Evolutionary conservation across 805 yeast genomes (phyloP).

Genomic region (Candida nanaspora): DNA sequence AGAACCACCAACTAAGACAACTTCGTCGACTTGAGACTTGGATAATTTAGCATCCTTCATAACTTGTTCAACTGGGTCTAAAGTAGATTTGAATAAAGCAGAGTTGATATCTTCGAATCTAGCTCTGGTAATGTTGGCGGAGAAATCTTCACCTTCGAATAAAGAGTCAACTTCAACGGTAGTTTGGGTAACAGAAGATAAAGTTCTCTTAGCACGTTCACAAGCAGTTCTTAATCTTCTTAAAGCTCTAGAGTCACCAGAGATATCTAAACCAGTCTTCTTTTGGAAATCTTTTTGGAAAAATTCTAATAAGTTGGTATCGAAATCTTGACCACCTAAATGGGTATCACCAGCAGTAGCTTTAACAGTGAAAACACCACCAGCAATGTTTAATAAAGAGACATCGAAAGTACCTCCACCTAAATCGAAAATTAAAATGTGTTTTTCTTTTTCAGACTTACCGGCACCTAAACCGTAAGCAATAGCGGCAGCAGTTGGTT

Average conservation of each 20-base stretch:
- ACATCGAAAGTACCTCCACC: constrained; percentile 99
- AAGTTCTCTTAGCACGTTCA: constrained; percentile 98
- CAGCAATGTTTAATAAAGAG: constrained; percentile 85
- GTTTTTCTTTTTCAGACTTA: constrained; percentile 72
- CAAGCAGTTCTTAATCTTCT: constrained; percentile 98
- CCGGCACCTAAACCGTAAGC: constrained; percentile 98
- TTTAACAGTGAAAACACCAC: constrained; percentile 95
- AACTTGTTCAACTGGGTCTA: constrained; percentile 92
- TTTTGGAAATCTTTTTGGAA: constrained; percentile 87
- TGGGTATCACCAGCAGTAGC: constrained; percentile 99
- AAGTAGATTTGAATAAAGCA: constrained; percentile 85
- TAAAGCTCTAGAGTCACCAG: constrained; percentile 88
- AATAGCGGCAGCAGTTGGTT: constrained; percentile 90
- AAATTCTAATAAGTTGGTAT: constrained; percentile 88
- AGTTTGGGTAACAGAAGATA: constrained; percentile 94
- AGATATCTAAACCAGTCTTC: constrained; percentile 89
- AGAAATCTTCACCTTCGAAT: constrained; percentile 93
- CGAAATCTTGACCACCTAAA: constrained; percentile 99
- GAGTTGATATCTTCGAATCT: constrained; percentile 96
- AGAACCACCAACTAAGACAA: constrained; percentile 97
- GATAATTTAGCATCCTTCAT: constrained; percentile 84
- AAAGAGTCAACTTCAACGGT: constrained; percentile 95
- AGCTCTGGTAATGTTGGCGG: constrained; percentile 91
- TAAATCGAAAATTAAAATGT: constrained; percentile 87
- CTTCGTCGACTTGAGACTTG: constrained; percentile 85